Base-by-base conservation (phyloP, 2,329 filamentous ascomycete species). In the Alternaria alternata region DNA sequence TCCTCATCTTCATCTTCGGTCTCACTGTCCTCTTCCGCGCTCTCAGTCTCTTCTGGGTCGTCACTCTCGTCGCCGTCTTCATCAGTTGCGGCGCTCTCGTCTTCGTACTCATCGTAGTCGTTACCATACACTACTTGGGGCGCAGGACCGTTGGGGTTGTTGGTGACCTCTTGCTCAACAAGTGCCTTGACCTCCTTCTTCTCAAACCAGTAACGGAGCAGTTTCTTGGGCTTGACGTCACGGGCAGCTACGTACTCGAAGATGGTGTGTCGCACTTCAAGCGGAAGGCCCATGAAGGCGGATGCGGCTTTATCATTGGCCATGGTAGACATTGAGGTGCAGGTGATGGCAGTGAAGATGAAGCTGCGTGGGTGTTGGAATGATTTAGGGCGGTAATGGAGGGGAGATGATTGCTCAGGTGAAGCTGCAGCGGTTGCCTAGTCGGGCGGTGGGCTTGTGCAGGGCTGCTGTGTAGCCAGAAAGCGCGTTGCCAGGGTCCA, bases 171-270 rank as follows among this genome's bases (percentile, higher is more conserved):
- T 28, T 65, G 32, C 14, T 67, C 69, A 6, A 68, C 59, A 7
- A 60, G 44, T 54, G 66, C 55, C 32, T 64, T 65, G 42, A 71
- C 43, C 22, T 78, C 75, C 46, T 67, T 64, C 67, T 70, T 76
- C 67, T 78, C 76, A 57, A 78, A 77, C 75, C 75, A 78, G 42
- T 69, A 63, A 42, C 69, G 69, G 22, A 78, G 63, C 11, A 77
- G 52, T 56, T 68, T 67, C 55, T 71, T 66, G 6, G 73, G 65
- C 56, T 67, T 55, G 6, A 53, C 30, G 6, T 66, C 49, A 44
- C 70, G 64, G 7, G 30, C 52, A 30, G 71, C 61, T 7, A 66
- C 61, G 22, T 65, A 49, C 49, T 66, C 55, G 63, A 72, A 78
- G 61, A 78, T 73, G 16, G 53, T 52, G 47, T 76, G 67, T 38